Conservation (phyloP, 108 stramenopile genomes). For the Discostella pseudostelligera region DNA sequence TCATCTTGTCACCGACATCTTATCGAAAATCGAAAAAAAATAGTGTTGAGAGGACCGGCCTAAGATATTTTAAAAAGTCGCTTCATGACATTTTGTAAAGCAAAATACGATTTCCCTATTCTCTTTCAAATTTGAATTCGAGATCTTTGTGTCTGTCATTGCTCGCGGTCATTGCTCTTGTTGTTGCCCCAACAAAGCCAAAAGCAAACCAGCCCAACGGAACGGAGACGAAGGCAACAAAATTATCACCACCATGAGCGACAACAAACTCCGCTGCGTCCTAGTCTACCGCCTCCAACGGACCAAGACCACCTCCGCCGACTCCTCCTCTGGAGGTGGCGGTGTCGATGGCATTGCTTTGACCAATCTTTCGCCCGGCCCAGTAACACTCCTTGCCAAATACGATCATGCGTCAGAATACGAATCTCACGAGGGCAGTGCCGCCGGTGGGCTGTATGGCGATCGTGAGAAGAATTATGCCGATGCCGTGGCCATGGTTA, state of each 20-base stretch:
- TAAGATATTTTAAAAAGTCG: too few relatives aligned
- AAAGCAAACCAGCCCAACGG: not conserved
- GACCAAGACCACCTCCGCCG: constrained; percentile 23
- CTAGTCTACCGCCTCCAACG: constrained; percentile 76
- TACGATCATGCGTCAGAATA: constrained; percentile 81
- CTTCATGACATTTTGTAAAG: too few relatives aligned
- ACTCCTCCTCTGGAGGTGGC: constrained; percentile 15
- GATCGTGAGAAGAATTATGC: constrained; percentile 72
- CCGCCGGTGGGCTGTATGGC: constrained; percentile 58
- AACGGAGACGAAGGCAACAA: too few relatives aligned
- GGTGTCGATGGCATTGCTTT: constrained; percentile 35
- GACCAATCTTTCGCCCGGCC: constrained; percentile 20
- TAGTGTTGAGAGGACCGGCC: too few relatives aligned
- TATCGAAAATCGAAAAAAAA: too few relatives aligned
- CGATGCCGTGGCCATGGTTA: constrained; percentile 72
- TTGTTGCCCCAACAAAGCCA: too few relatives aligned
- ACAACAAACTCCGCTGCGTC: constrained; percentile 82
- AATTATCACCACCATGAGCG: constrained; percentile 52
- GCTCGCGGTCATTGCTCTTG: too few relatives aligned
- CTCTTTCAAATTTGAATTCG: too few relatives aligned
- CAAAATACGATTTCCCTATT: too few relatives aligned
- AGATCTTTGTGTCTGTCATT: too few relatives aligned
- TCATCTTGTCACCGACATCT: too few relatives aligned
- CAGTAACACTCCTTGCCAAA: constrained; percentile 74
- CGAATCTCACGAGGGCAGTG: constrained; percentile 65